phyloP scores from a whole-genome alignment of 2,329 filamentous ascomycete species.

The Epichloe sp. region DNA sequence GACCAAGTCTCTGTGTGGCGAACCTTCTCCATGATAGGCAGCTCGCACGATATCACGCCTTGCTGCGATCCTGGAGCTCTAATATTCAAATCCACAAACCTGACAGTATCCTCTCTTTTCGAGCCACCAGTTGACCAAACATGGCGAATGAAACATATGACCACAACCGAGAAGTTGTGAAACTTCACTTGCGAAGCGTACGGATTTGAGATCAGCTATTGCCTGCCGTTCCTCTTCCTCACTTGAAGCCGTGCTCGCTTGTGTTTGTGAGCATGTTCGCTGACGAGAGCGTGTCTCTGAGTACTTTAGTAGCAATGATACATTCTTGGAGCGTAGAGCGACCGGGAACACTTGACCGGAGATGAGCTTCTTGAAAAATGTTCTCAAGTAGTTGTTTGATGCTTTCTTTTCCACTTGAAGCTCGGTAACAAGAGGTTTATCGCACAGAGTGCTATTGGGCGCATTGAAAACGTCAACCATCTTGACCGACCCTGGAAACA shows the following conservation, averaged over 20 bases:
- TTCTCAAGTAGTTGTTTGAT: neutral
- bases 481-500: neutral
- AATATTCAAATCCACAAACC: neutral
- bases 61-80: neutral
- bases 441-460: neutral
- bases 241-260: neutral
- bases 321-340: neutral
- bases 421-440: neutral
- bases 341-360: neutral
- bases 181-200: neutral
- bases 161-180: neutral
- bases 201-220: neutral
- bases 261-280: too few species aligned
- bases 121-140: neutral
- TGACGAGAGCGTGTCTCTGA: neutral
- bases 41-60: neutral
- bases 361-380: neutral
- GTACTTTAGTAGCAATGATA: neutral
- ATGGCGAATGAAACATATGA: neutral
- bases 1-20: neutral
- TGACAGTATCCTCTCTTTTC: neutral
- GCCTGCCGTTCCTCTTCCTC: neutral
- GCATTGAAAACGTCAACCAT: too few species aligned
- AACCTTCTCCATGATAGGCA: neutral
- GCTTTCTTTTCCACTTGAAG: neutral